phyloP scores from a whole-genome alignment of 2,329 filamentous ascomycete species.

The Whalleya microplaca region DNA sequence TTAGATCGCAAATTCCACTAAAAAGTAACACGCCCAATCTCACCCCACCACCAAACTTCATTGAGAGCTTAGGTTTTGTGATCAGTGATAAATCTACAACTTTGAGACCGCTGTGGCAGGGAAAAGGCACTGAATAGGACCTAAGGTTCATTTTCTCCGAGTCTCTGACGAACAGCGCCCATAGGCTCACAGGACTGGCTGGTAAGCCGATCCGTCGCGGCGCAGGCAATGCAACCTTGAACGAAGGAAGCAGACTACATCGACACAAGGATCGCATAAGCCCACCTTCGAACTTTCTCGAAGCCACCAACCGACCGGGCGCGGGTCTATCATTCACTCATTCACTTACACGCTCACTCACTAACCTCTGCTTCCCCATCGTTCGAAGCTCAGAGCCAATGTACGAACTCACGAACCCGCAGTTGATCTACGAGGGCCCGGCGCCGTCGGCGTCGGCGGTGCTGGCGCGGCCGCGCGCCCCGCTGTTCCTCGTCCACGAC shows the following conservation, averaged over 20 bases:
- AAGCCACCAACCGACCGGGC: neutral
- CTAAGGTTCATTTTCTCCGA: too few species aligned
- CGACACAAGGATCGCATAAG: neutral
- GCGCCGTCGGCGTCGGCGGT: slow-evolving; percentile 7
- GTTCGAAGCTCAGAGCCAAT: neutral
- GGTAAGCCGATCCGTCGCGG: too few species aligned
- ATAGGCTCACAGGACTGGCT: neutral
- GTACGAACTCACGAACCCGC: slow-evolving; percentile 29
- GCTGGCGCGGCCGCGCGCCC: slow-evolving; percentile 35
- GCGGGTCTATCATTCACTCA: too few species aligned
- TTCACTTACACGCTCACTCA: too few species aligned
- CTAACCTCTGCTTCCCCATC: neutral
- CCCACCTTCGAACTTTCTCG: neutral
- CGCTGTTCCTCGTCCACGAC: slow-evolving; percentile 62
- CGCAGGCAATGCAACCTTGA: too few species aligned
- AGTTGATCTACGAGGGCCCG: slow-evolving; percentile 35
- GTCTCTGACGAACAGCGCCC: neutral
- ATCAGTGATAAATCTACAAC: too few species aligned
- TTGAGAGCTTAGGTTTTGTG: too few species aligned
- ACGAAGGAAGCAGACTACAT: too few species aligned
- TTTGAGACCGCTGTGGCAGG: too few species aligned
- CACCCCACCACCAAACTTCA: too few species aligned
- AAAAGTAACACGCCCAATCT: neutral
- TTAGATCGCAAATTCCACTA: too few species aligned
- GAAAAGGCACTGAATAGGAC: too few species aligned